Percentiles rank a stretch among this genome's conserved stretches.
phyloP scores from a whole-genome alignment of 1,284 basidiomycete genomes.

The Cryptococcus sp. region DNA sequence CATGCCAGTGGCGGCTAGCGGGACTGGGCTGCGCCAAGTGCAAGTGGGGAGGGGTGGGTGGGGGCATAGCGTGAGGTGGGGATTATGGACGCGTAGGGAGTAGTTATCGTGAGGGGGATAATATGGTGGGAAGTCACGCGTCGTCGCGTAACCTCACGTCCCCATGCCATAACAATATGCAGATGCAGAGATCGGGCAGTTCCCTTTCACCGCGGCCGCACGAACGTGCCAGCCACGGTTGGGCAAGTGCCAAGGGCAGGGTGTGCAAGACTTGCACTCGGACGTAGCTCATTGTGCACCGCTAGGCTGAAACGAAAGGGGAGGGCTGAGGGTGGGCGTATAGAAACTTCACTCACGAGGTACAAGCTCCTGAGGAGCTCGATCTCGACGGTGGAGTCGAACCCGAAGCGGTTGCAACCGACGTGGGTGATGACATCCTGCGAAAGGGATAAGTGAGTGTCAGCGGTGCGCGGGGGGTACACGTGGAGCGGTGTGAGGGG shows the following conservation, averaged over 20 bases:
- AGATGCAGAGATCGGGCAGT: too few species aligned
- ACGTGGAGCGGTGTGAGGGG: not conserved
- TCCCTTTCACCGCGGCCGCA: too few species aligned
- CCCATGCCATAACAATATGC: too few species aligned
- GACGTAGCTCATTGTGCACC: not conserved
- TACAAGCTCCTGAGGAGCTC: slow-evolving; percentile 78
- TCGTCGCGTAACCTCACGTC: too few species aligned
- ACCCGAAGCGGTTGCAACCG: slow-evolving; percentile 77
- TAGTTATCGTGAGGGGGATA: too few species aligned
- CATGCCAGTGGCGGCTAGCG: too few species aligned
- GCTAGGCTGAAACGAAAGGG: not conserved
- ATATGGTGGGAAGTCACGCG: too few species aligned
- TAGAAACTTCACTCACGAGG: slow-evolving; percentile 59
- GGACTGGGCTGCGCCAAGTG: not conserved
- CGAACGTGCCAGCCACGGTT: not conserved
- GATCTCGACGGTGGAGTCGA: slow-evolving; percentile 75
- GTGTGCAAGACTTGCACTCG: not conserved
- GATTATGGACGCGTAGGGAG: too few species aligned
- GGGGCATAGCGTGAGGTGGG: not conserved
- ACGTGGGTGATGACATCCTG: slow-evolving; percentile 54
- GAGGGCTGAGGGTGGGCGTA: not conserved
- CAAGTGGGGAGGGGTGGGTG: not conserved
- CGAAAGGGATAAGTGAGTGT: not conserved
- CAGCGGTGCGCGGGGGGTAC: not conserved
- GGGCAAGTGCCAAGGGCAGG: not conserved